Evolutionary conservation across 1,284 basidiomycete genomes (phyloP).

Genomic region (Boletus semigastroideus): DNA sequence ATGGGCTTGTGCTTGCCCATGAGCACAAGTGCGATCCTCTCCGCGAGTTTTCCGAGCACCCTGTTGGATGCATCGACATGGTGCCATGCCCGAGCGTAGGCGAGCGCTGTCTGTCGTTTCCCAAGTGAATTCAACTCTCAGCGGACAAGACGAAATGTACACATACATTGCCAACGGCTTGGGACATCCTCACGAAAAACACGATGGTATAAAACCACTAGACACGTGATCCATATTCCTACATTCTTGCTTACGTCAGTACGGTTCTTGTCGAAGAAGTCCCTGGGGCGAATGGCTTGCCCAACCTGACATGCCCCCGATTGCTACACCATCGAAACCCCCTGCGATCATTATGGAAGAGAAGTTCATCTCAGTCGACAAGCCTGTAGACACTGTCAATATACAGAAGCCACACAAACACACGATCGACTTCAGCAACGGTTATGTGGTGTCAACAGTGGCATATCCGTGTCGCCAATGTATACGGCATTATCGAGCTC

Average conservation of each 20-base stretch:
- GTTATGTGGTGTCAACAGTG: conserved; percentile 43
- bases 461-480: conserved; percentile 55
- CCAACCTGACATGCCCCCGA: too few relatives aligned
- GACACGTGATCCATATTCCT: background rate
- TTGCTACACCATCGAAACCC: too few relatives aligned
- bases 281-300: too few relatives aligned
- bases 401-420: background rate
- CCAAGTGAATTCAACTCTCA: background rate
- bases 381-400: too few relatives aligned
- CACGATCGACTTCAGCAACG: conserved; percentile 48
- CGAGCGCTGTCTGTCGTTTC: conserved; percentile 77
- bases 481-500: background rate
- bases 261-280: too few relatives aligned
- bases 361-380: too few relatives aligned
- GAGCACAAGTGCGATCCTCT: conserved; percentile 89
- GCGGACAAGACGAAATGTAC: conserved; percentile 3
- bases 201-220: background rate
- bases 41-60: conserved; percentile 89
- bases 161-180: conserved; percentile 68
- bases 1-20: conserved; percentile 99
- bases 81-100: conserved; percentile 94
- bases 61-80: conserved; percentile 90
- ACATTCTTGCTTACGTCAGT: conserved; percentile 3
- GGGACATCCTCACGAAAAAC: conserved; percentile 51
- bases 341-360: too few relatives aligned